Percentiles rank a stretch among this genome's conserved stretches.
These are phyloP conservation scores for Penicillium canescens DNA, from an alignment of 495 filamentous ascomycete species.

Conservation along the genomic window DNA sequence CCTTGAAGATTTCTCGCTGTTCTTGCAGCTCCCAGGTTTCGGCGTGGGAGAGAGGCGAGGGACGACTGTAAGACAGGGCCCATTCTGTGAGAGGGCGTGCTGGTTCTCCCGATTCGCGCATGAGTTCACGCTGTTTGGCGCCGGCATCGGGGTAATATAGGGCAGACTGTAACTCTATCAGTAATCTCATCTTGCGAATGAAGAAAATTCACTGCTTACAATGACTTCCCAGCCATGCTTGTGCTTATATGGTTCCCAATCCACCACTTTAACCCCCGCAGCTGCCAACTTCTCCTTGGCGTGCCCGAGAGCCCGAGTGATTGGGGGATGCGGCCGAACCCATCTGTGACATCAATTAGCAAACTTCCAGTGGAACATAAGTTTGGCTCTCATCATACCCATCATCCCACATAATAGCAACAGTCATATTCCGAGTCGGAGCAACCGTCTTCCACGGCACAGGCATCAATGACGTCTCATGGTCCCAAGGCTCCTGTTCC, in stretches of 20 bases:
- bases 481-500: conserved; percentile 60
- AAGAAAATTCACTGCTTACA: conserved; percentile 23
- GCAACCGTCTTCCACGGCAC: conserved; percentile 56
- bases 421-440: conserved; percentile 51
- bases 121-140: conserved; percentile 39
- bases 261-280: conserved; percentile 57
- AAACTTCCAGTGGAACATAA: not conserved
- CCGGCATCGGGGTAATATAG: conserved; percentile 61
- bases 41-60: conserved; percentile 36
- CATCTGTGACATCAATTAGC: conserved; percentile 3
- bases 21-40: conserved; percentile 47
- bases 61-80: conserved; percentile 54
- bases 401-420: conserved; percentile 73
- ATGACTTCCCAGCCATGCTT: conserved; percentile 60
- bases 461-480: conserved; percentile 57
- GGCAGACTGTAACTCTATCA: conserved; percentile 26
- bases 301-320: conserved; percentile 57
- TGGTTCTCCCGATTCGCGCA: conserved; percentile 55
- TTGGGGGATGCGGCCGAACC: conserved; percentile 66
- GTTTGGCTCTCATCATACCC: conserved; percentile 28
- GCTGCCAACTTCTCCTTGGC: conserved; percentile 54
- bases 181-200: not conserved
- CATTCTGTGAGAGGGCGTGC: conserved; percentile 56
- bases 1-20: conserved; percentile 57
- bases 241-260: conserved; percentile 67